phyloP scores from a whole-genome alignment of 768 basidiomycete species.

The Lactarius trivialis region DNA sequence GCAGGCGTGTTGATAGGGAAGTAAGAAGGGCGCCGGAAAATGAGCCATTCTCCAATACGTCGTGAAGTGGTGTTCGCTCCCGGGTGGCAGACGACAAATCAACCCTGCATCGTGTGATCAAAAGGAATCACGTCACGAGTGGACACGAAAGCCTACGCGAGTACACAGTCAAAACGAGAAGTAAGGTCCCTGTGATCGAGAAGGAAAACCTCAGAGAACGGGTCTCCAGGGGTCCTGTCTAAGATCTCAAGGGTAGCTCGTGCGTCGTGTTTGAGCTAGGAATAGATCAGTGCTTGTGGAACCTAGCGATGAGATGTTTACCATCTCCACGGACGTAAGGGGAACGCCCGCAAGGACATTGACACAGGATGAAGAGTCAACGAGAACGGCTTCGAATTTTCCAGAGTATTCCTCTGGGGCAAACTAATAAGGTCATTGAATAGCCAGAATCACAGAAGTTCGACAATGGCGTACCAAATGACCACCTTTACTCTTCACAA shows the following conservation, averaged over 20 bases:
- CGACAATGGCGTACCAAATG: slow-evolving; percentile 41
- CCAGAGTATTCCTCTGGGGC: slow-evolving; percentile 48
- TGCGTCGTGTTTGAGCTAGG: slow-evolving; percentile 74
- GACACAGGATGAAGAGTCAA: slow-evolving; percentile 69
- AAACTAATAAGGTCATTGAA: slow-evolving; percentile 38
- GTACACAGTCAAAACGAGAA: slow-evolving; percentile 66
- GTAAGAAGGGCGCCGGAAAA: slow-evolving; percentile 48
- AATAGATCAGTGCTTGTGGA: slow-evolving; percentile 6
- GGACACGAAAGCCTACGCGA: slow-evolving; percentile 43
- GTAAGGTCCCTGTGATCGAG: slow-evolving; percentile 57
- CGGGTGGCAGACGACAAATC: slow-evolving; percentile 46
- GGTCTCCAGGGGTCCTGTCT: slow-evolving; percentile 48
- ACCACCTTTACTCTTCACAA: slow-evolving; percentile 49
- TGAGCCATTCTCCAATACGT: slow-evolving; percentile 55
- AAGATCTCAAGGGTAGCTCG: slow-evolving; percentile 60
- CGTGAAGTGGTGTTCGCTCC: slow-evolving; percentile 38
- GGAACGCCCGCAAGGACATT: slow-evolving; percentile 79
- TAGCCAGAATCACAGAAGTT: not conserved
- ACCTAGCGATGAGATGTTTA: slow-evolving; percentile 31
- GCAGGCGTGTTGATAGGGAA: slow-evolving; percentile 44
- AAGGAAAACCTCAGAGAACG: slow-evolving; percentile 68
- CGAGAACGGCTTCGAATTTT: slow-evolving; percentile 53
- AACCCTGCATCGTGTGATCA: slow-evolving; percentile 37
- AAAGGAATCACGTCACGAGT: not conserved
- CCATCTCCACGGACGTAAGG: slow-evolving; percentile 68